Base-by-base conservation (phyloP, 768 basidiomycete genomes). In the Naganishia antarctica region DNA sequence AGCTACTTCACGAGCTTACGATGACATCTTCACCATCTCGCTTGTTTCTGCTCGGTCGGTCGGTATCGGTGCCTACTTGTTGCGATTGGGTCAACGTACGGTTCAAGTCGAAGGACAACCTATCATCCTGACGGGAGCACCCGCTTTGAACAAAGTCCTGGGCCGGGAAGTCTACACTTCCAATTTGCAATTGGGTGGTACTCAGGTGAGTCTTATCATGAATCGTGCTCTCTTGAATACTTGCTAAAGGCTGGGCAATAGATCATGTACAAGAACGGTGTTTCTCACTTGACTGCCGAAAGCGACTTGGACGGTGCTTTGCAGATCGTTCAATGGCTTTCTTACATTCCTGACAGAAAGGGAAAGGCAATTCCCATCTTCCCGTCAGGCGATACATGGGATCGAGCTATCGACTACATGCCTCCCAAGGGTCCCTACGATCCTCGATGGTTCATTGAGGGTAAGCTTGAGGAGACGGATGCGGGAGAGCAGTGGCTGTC, bases 191-290 rank as follows among this genome's bases (percentile, higher is more conserved):
- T 89, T 99, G 65, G 96, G 96, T 68, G 96, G 96, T 61, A 98
- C 96, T n/a, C 96, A 99, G 74, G 71, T 72, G 43, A 72, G 71
- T 61, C 2, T n/a, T 6, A 11, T 41, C 28, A 45, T 41, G 26
- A 15, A 6, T 26, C 12, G 21, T 12, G 16, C 8, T 25, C 28
- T 18, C 28, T n/a, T 34, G 6, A 0, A 41, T 25, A 25, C 16
- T 9, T 12, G 32, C 40, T 48, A 23, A 62, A 12, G 25, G 15
- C 44, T 15, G 23, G 44, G 21, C 5, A 2, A 25, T 45, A 73
- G 70, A 98, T 99, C 82, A 98, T 99, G 96, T 89, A 91, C 85
- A 97, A 97, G 85, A 99, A 99, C 74, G 96, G 96, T 79, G 90
- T 98, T 61, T 96, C 94, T 4, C 96, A 99, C 76, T 81, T 98